phyloP scores from a whole-genome alignment of 495 filamentous ascomycete species.

The Penicillium paxilli region DNA sequence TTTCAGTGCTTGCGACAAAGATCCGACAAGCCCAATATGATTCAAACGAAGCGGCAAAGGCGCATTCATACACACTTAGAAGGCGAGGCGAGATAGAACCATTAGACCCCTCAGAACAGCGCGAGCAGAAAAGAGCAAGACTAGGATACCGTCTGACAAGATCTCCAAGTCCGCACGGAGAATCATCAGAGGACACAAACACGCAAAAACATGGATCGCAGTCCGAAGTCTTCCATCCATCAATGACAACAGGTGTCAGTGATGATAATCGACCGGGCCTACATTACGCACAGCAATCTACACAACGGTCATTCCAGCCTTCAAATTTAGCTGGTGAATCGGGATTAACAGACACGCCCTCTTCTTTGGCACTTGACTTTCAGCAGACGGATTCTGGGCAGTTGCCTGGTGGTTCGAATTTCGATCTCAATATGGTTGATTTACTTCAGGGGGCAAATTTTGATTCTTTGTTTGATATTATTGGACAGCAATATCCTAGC shows the following conservation, averaged over 20 bases:
- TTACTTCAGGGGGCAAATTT: constrained; percentile 37
- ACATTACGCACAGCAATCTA: background rate
- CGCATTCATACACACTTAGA: constrained; percentile 15
- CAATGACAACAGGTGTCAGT: background rate
- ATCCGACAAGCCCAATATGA: constrained; percentile 19
- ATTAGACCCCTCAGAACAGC: background rate
- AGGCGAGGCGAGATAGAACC: constrained; percentile 1
- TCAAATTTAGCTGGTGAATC: background rate
- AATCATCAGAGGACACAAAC: background rate
- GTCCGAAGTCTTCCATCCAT: background rate
- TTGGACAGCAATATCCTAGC: constrained; percentile 39
- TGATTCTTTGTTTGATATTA: constrained; percentile 39
- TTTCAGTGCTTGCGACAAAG: constrained; percentile 29
- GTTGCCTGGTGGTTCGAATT: constrained; percentile 22
- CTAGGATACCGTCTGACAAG: background rate
- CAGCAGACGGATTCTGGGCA: constrained; percentile 10
- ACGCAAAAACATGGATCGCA: background rate
- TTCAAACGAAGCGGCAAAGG: background rate
- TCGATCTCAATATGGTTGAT: constrained; percentile 42
- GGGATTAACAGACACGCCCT: background rate
- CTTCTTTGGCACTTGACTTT: constrained; percentile 11
- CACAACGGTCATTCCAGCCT: background rate
- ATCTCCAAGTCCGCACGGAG: background rate
- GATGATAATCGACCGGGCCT: background rate
- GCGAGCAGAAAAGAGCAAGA: background rate